These are phyloP conservation scores for Cytidiella melzeri DNA, from an alignment of 768 basidiomycete species.

Conservation along the genomic window DNA sequence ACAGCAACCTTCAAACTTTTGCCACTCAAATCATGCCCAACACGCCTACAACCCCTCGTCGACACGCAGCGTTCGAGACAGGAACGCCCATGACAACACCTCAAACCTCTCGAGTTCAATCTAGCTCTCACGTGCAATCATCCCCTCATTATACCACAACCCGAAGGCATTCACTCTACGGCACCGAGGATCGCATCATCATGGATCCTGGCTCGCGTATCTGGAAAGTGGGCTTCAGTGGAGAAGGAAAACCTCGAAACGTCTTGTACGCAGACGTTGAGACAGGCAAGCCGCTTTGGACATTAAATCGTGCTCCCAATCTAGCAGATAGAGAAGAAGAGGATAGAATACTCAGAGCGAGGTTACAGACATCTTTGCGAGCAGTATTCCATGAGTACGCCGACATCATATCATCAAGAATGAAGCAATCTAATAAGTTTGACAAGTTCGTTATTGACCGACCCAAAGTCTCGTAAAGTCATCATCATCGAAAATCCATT, in stretches of 20 bases:
- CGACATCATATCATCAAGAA: neutral
- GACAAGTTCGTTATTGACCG: slow-evolving; percentile 80
- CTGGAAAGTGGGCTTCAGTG: slow-evolving; percentile 98
- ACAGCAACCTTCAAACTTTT: no score
- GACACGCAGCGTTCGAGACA: slow-evolving; percentile 8
- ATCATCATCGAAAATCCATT: slow-evolving; percentile 89
- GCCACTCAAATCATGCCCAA: slow-evolving; percentile 28
- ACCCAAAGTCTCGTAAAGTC: slow-evolving; percentile 93
- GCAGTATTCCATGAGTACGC: slow-evolving; percentile 83
- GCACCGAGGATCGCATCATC: slow-evolving; percentile 91
- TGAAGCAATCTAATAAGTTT: slow-evolving; percentile 15
- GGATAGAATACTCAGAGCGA: slow-evolving; percentile 62
- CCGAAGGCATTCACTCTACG: slow-evolving; percentile 89
- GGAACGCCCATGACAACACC: slow-evolving; percentile 42
- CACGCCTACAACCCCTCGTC: slow-evolving; percentile 27
- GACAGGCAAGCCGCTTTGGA: slow-evolving; percentile 50
- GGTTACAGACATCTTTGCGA: slow-evolving; percentile 62
- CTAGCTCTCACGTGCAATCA: slow-evolving; percentile 46
- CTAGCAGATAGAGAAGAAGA: slow-evolving; percentile 61
- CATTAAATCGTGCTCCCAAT: slow-evolving; percentile 48
- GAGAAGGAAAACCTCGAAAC: slow-evolving; percentile 85
- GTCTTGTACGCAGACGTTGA: slow-evolving; percentile 61
- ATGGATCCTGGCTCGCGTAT: slow-evolving; percentile 91
- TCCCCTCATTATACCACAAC: slow-evolving; percentile 85
- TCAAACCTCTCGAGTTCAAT: slow-evolving; percentile 44